A percentile compares a stretch with the other conserved stretches of the same genome.
Conservation (phyloP, 768 basidiomycete species). For the Erythrobasidium yunnanense region DNA sequence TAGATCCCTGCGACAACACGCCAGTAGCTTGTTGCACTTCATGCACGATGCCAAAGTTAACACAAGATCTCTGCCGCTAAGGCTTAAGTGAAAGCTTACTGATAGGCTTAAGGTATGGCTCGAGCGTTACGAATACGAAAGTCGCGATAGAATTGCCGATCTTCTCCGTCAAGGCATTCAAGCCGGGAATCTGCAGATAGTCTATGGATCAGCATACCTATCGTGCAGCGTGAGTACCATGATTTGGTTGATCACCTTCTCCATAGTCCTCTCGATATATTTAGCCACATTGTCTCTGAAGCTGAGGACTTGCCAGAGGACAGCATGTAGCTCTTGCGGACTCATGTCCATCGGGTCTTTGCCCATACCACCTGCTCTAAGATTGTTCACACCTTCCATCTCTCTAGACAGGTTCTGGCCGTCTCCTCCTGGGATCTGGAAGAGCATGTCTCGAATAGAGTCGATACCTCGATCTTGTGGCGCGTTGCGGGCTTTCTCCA, state of each 20-base stretch:
- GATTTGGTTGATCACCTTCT: slow-evolving; percentile 58
- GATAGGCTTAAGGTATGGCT: slow-evolving; percentile 67
- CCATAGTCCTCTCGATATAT: slow-evolving; percentile 64
- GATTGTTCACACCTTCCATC: slow-evolving; percentile 54
- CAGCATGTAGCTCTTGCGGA: slow-evolving; percentile 73
- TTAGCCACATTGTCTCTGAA: slow-evolving; percentile 70
- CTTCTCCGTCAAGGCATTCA: slow-evolving; percentile 64
- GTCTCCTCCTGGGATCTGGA: slow-evolving; percentile 56
- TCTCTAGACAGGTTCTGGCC: slow-evolving; percentile 35
- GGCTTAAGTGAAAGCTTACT: no score
- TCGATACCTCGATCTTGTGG: slow-evolving; percentile 39
- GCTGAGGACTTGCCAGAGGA: slow-evolving; percentile 71
- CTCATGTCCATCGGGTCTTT: slow-evolving; percentile 64
- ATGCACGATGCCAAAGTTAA: slow-evolving; percentile 40
- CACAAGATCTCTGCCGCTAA: slow-evolving; percentile 42
- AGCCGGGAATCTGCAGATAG: slow-evolving; percentile 51
- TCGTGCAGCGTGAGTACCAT: no score
- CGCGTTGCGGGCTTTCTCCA: slow-evolving; percentile 50
- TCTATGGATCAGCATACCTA: no score
- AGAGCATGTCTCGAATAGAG: slow-evolving; percentile 53
- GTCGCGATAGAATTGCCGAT: slow-evolving; percentile 54
- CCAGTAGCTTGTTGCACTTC: slow-evolving; percentile 60
- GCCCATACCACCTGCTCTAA: slow-evolving; percentile 53
- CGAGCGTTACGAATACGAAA: slow-evolving; percentile 73
- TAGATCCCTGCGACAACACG: slow-evolving; percentile 55